Base-by-base conservation (phyloP, 768 basidiomycete species). In the Hygrocybe coccinea region DNA sequence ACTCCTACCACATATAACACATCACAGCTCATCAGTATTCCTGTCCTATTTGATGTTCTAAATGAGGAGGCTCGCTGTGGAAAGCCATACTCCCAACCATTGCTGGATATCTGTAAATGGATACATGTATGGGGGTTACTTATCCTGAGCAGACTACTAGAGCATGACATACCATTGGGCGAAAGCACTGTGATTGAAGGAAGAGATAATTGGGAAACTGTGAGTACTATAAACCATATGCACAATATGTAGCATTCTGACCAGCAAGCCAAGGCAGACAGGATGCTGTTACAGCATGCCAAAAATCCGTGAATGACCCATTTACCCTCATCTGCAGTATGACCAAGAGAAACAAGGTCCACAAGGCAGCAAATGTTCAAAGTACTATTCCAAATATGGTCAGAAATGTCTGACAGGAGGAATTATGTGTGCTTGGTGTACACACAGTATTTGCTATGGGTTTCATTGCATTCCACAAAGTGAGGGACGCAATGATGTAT, bases 241-340 rank as follows among this genome's bases (percentile, higher is more conserved):
- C 19, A 41, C 15, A 41, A 19, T 47, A 21, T 47, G 46, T 17
- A 12, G 24, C 14, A 22, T 21, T 19, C 19, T 21, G 21, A 19
- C 14, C 5, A 21, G n/a, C 14, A 19, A 12, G 14, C 25, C 5
- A 7, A 17, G 14, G 25, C 15, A 47, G 46, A 47, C 46, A 25
- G 46, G 46, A 21, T 47, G 46, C 15, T 47, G 46, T 21, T 47
- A 47, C 25, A 47, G 46, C 25, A 47, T 47, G 46, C 5, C 46
- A 22, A 21, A 47, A 21, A 47, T 47, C 19, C 46, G 46, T 17
- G 21, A 47, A 21, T 15, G 46, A 15, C 46, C 46, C 5, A 19
- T 8, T 14, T 47, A 47, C 25, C 46, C 46, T 14, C 25, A 21
- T 12, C 46, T 47, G 6, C 7, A 19, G 24, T 25, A 47, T 21